phyloP scores from a whole-genome alignment of 169 alveolate genomes.

The Toxoplasma gondii region DNA sequence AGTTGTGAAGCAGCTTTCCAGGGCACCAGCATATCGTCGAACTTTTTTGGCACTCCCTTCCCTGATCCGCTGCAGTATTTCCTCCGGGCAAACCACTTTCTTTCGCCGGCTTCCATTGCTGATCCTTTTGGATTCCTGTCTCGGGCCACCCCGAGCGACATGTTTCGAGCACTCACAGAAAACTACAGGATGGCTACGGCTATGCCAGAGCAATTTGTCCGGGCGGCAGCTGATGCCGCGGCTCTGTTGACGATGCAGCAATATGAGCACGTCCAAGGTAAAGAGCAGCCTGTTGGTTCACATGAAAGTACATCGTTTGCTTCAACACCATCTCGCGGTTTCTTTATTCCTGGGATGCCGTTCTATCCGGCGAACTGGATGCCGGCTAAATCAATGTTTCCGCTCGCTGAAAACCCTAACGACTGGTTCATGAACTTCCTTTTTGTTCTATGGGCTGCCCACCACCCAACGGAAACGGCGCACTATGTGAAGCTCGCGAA shows the following conservation, averaged over 20 bases:
- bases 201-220: constrained; percentile 20
- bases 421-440: constrained; percentile 15
- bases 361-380: constrained; percentile 35
- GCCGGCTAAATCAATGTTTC: neutral
- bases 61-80: neutral
- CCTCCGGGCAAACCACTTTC: neutral
- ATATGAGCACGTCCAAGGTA: neutral
- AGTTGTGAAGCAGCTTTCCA: neutral
- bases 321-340: neutral
- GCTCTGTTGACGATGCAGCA: constrained; percentile 5
- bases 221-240: constrained; percentile 28
- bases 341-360: constrained; percentile 29
- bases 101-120: neutral
- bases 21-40: neutral
- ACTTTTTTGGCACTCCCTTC: neutral
- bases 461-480: constrained; percentile 15
- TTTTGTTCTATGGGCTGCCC: constrained; percentile 21
- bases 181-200: constrained; percentile 10
- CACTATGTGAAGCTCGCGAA: neutral
- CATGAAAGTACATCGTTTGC: neutral
- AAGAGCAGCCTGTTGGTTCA: neutral
- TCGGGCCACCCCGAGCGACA: neutral
- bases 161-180: neutral
- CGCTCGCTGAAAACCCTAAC: neutral
- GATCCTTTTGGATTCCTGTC: constrained; percentile 1